Base-by-base conservation (phyloP, 2,329 filamentous ascomycete genomes). In the Periconia sp. region DNA sequence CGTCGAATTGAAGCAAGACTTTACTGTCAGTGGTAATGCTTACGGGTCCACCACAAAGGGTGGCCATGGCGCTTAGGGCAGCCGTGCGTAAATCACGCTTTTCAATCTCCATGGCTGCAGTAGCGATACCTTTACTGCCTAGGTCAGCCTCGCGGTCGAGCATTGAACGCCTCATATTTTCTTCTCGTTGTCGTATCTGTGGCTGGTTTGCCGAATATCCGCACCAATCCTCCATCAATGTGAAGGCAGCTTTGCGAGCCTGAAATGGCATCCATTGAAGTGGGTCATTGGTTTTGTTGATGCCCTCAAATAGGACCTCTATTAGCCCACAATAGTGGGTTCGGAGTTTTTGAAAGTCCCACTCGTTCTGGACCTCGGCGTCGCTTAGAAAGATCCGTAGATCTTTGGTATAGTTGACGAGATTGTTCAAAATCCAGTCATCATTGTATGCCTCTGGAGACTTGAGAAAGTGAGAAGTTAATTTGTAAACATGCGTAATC, bases 171-270 rank as follows among this genome's bases (percentile, higher is more conserved):
- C 89, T 82, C 86, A 96, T 95, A 24, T 83, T 87, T 49, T 95
- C 88, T 69, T 96, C 92, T 48, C 90, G 81, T 44, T 86, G 85
- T 4, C 86, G 83, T 28, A 96, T 88, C 52, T 95, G 88, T 11
- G 75, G 78, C 65, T 95, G 90, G 52, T 96, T 96, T 0, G 92
- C 90, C 6, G 92, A 96, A 67, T 95, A 96, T 2, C 94, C 94
- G 66, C 94, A 99, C 95, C 95, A 99, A 54, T 97, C 92, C 70
- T 99, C 94, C 92, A 99, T 97, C 34, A 99, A 75, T 0, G 92
- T 86, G 64, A 99, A 99, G 0, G 92, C 88, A 4, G 94, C 96
- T 66, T 96, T 96, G 28, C 95, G 81, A 10, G 92, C 89, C 67
- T 99, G 94, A 62, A 99, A 99, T 0, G 94, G 92, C 83, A 99